Conservation (phyloP, 2,329 filamentous ascomycete species). For the Alternaria sp. region DNA sequence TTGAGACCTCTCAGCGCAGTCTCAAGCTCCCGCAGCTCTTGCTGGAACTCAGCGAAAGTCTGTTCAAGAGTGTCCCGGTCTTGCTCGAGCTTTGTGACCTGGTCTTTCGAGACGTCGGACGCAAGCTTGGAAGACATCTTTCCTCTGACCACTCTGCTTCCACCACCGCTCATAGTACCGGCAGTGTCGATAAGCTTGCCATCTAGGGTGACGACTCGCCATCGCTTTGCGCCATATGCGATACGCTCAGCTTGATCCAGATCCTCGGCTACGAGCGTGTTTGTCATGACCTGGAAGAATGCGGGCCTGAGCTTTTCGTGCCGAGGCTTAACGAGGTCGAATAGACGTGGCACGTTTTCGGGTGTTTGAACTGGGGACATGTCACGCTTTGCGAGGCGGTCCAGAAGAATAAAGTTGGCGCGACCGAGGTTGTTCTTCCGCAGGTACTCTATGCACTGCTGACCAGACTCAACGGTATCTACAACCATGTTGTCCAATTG, state of each 20-base stretch:
- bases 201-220: constrained; percentile 94
- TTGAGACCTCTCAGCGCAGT: constrained; percentile 74
- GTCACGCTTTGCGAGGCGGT: constrained; percentile 82
- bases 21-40: constrained; percentile 83
- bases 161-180: constrained; percentile 98
- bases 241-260: constrained; percentile 97
- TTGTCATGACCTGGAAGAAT: constrained; percentile 94
- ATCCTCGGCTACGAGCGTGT: constrained; percentile 91
- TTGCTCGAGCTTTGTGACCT: constrained; percentile 84
- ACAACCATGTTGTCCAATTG: constrained; percentile 95
- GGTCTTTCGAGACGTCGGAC: constrained; percentile 85
- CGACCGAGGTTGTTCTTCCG: constrained; percentile 96
- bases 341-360: constrained; percentile 89
- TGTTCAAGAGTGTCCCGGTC: constrained; percentile 86
- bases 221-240: constrained; percentile 90
- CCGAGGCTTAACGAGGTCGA: constrained; percentile 90
- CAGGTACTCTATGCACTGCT: constrained; percentile 97
- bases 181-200: constrained; percentile 98
- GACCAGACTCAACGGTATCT: constrained; percentile 92
- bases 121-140: constrained; percentile 96
- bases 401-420: constrained; percentile 95
- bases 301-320: constrained; percentile 86
- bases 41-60: constrained; percentile 83
- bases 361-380: constrained; percentile 84
- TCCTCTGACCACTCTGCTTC: constrained; percentile 86